These are phyloP conservation scores for Annulohypoxylon moriforme DNA, from an alignment of 495 filamentous ascomycete species.

Conservation along the genomic window DNA sequence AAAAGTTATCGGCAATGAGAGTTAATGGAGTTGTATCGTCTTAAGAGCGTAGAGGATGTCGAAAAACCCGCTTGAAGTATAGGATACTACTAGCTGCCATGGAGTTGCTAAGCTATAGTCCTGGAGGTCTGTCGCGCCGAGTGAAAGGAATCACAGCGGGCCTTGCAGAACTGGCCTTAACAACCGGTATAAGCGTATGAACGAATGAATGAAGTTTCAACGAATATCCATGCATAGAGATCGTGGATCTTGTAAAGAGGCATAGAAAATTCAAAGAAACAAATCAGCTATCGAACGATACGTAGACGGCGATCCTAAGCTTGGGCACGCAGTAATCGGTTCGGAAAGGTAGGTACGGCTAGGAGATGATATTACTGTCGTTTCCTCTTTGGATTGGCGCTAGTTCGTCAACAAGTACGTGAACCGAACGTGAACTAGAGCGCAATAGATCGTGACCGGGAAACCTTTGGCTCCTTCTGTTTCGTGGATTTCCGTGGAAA, in stretches of 20 bases:
- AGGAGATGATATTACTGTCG: background rate
- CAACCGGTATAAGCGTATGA: constrained; percentile 19
- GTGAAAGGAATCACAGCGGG: constrained; percentile 19
- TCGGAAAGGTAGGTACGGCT: background rate
- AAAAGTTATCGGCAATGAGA: constrained; percentile 1
- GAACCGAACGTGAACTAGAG: background rate
- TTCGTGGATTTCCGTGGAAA: background rate
- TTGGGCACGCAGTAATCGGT: background rate
- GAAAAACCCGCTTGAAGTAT: constrained; percentile 22
- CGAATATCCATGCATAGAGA: constrained; percentile 44
- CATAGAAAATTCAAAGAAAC: constrained; percentile 31
- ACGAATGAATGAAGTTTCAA: constrained; percentile 18
- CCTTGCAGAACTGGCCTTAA: constrained; percentile 22
- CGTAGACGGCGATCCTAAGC: background rate
- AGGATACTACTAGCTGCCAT: constrained; percentile 41
- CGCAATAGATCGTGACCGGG: background rate
- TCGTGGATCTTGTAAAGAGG: constrained; percentile 22
- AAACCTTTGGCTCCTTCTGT: background rate
- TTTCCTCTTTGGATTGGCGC: background rate
- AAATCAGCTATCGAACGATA: background rate
- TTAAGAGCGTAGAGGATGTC: constrained; percentile 20
- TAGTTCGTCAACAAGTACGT: background rate
- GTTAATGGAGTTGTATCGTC: background rate
- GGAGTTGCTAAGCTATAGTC: constrained; percentile 23
- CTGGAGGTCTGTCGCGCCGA: constrained; percentile 6